Base-by-base conservation (phyloP, 257 asterid genomes). In the Marsdenia floribunda region DNA sequence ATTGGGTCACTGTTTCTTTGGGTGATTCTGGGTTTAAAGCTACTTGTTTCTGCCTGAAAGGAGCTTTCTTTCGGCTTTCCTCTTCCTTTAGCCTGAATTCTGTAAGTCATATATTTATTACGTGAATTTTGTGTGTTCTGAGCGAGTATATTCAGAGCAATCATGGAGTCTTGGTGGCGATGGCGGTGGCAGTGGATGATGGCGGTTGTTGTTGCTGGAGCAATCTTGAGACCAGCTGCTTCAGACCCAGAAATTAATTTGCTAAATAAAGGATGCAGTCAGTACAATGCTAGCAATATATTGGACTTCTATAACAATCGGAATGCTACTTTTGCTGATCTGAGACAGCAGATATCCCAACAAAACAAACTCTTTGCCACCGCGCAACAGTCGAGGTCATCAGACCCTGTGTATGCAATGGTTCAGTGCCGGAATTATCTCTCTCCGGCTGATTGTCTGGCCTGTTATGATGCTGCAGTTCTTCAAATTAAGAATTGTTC, bases 321-420 rank as follows among this genome's bases (percentile, higher is more conserved):
- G 13, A 88, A 91, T 85, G 84, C 87, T 72, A 87, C 92, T 71
- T 91, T 89, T 80, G 69, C 86, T 57, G 88, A 81, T 66, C 80
- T 93, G 1, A 85, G 93, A 54, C 70, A 53, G 40, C 93, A 88
- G 81, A 77, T 93, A 2, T 80, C 90, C 37, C 81, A 63, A 55
- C 77, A 77, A 11, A 78, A 77, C 4, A 78, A 70, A 63, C 82
- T 70, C 67, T 93, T 93, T 72, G 96, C 93, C n/a, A 91, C 92
- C 21, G 87, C 92, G n/a, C 81, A 86, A 80, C 88, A 79, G 81
- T 79, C 86, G 60, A 83, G 89, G 70, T 84, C 87, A 0, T 83
- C 90, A 60, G 84, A 86, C 75, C 96, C 98, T n/a, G 91, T 79
- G 13, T 89, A 87, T 81, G 92, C 85, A 52, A 86, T 93, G 98